Evolutionary conservation across 371 early-diverging fungal genomes (phyloP), one percentile per base, ranked within the genome.

Genomic region (Zychaea mexicana): DNA sequence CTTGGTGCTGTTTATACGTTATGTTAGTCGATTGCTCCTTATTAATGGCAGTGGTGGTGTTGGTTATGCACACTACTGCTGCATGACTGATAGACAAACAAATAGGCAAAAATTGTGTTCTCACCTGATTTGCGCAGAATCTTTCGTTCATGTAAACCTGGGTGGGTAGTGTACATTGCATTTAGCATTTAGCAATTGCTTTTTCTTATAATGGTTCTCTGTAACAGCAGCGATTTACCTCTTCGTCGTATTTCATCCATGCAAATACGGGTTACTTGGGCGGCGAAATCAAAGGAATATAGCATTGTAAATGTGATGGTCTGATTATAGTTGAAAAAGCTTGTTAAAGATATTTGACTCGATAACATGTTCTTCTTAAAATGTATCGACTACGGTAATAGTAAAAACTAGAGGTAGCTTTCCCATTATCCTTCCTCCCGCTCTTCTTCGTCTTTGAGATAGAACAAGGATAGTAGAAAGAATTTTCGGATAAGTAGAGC

Each of bases 101-200:
- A 22, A 46, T 39, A 39, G 39, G 39, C 17, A 39, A n/a, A n/a
- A n/a, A n/a, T n/a, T n/a, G n/a, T 60, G 22, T 60, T 27, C 62
- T 56, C 67, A 77, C 81, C 71, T 60, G 78, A 70, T 68, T 81
- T 81, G 15, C 73, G 66, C 21, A 81, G 68, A 33, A 81, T 73
- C 52, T 81, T 81, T 30, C 77, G 70, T 55, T 81, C 82, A 36
- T 70, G 57, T 28, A 81, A 31, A 13, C 82, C 81, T 81, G n/a
- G n/a, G n/a, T n/a, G n/a, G n/a, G n/a, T n/a, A n/a, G n/a, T n/a
- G n/a, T n/a, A n/a, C n/a, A n/a, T n/a, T n/a, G n/a, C n/a, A n/a
- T n/a, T n/a, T n/a, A n/a, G n/a, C n/a, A n/a, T n/a, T n/a, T n/a
- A n/a, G n/a, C n/a, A n/a, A n/a, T n/a, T n/a, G n/a, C n/a, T 42